Conservation (phyloP, 2,329 filamentous ascomycete genomes). For the Scorias spongiosa region DNA sequence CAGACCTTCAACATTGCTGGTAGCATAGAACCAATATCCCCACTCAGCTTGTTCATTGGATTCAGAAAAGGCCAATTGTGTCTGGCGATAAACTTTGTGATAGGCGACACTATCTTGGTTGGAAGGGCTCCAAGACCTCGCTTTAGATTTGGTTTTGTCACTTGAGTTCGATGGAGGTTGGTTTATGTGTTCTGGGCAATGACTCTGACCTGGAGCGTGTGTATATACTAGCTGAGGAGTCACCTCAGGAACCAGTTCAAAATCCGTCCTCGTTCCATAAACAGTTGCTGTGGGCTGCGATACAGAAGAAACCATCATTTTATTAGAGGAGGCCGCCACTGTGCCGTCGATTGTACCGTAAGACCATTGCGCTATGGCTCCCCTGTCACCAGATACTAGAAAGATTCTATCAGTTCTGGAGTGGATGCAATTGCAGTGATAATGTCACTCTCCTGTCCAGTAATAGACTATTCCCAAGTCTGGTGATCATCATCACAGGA, state of each 20-base stretch:
- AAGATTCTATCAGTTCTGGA: neutral
- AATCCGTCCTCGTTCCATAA: neutral
- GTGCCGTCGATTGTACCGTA: slow-evolving; percentile 25
- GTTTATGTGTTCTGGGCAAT: neutral
- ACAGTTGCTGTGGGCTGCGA: neutral
- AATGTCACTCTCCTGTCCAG: neutral
- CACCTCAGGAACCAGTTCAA: neutral
- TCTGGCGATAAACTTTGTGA: slow-evolving; percentile 40
- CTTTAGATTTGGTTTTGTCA: neutral
- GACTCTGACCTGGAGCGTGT: neutral
- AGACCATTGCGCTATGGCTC: slow-evolving; percentile 46
- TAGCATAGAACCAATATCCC: slow-evolving; percentile 39
- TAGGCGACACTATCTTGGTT: slow-evolving; percentile 36
- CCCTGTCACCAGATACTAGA: slow-evolving; percentile 41
- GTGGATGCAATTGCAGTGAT: neutral
- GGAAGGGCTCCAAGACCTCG: neutral
- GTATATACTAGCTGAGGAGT: neutral
- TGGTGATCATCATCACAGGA: neutral
- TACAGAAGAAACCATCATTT: neutral
- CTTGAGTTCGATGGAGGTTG: neutral
- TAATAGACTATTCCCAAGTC: neutral
- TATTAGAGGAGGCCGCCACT: slow-evolving; percentile 4
- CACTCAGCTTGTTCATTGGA: slow-evolving; percentile 34
- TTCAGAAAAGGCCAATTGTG: slow-evolving; percentile 33
- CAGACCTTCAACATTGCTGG: slow-evolving; percentile 25